phyloP scores from a whole-genome alignment of 345 rosid genomes.

The Garcia nutans region DNA sequence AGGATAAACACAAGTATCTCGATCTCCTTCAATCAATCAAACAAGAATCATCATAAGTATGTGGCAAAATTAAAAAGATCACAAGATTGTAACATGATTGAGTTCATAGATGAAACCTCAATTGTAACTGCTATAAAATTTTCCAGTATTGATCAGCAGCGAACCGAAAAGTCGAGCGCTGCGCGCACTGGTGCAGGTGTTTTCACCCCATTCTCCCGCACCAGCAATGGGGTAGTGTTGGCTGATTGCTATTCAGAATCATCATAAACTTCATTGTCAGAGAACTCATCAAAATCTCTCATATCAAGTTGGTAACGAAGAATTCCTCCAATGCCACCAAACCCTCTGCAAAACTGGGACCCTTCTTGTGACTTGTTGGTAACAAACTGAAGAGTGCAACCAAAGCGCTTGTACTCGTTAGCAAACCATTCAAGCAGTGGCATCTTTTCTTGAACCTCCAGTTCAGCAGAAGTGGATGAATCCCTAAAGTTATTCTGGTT shows the following conservation, averaged over 20 bases:
- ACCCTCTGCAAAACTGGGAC: slow-evolving; percentile 90
- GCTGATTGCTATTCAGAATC: slow-evolving; percentile 85
- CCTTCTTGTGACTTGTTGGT: slow-evolving; percentile 96
- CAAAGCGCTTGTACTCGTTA: slow-evolving; percentile 77
- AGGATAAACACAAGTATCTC: background rate
- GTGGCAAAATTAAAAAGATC: too few species aligned
- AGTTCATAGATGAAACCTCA: slow-evolving; percentile 27
- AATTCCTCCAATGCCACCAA: slow-evolving; percentile 93
- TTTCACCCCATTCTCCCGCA: slow-evolving; percentile 44
- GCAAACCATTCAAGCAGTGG: slow-evolving; percentile 92
- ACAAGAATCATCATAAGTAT: background rate
- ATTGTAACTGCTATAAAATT: background rate
- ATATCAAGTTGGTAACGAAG: slow-evolving; percentile 90
- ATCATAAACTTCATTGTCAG: slow-evolving; percentile 64
- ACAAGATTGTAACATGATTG: background rate
- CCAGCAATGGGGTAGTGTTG: slow-evolving; percentile 41
- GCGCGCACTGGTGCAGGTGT: slow-evolving; percentile 41
- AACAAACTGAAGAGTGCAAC: slow-evolving; percentile 79
- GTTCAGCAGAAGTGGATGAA: slow-evolving; percentile 49
- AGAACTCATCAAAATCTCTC: slow-evolving; percentile 73
- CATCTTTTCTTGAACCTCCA: slow-evolving; percentile 75
- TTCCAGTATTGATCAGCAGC: slow-evolving; percentile 19
- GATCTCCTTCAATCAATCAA: background rate
- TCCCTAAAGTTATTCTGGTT: slow-evolving; percentile 77
- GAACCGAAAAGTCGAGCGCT: slow-evolving; percentile 14